A percentile compares a stretch with the other conserved stretches of the same genome.
These are phyloP conservation scores for Perilla frutescens DNA, from an alignment of 257 asterid genomes.

Conservation along the genomic window DNA sequence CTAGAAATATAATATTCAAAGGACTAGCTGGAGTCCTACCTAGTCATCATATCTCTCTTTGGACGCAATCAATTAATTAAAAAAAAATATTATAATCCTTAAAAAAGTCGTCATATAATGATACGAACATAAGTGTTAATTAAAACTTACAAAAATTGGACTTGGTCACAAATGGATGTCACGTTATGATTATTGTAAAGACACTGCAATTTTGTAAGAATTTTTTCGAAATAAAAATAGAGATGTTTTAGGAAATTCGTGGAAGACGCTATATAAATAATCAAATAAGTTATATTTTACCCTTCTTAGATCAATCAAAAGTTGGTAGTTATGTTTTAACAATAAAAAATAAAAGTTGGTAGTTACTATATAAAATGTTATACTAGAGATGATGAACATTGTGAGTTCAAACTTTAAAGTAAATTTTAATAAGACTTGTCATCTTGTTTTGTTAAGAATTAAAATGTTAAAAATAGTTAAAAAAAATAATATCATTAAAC, in stretches of 20 bases:
- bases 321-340: too few species aligned
- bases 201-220: not conserved
- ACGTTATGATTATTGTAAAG: constrained; percentile 18
- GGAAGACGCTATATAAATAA: not conserved
- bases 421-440: too few species aligned
- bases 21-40: constrained; percentile 22
- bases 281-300: not conserved
- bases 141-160: not conserved
- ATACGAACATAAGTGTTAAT: not conserved
- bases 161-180: constrained; percentile 31
- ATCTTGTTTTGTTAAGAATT: too few species aligned
- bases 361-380: too few species aligned
- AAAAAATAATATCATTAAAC: too few species aligned
- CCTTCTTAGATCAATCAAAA: too few species aligned
- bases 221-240: not conserved
- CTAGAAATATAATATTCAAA: constrained; percentile 2
- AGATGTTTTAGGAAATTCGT: too few species aligned
- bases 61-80: not conserved
- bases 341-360: too few species aligned
- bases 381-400: too few species aligned
- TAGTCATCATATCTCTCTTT: not conserved
- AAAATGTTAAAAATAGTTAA: too few species aligned
- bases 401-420: too few species aligned
- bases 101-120: constrained; percentile 21
- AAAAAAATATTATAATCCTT: not conserved